Evolutionary conservation across 2,329 filamentous ascomycete genomes (phyloP), one percentile per base, ranked within the genome.

Genomic region (Sporothrix phasma): DNA sequence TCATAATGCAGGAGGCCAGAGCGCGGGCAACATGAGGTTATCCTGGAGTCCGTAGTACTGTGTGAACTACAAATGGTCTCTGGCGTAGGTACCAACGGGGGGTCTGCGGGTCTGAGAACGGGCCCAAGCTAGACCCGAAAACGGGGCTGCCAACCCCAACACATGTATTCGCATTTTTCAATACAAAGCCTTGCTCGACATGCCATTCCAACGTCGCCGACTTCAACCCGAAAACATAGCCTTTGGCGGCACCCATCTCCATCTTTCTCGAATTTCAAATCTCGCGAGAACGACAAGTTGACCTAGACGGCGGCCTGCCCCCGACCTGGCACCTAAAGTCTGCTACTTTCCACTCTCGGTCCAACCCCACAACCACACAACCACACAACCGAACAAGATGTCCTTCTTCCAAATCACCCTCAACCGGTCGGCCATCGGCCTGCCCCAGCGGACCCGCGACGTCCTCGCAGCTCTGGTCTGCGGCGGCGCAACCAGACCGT

Each of bases 331-430:
- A 37, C n/a, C 29, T 4, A 4, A 19, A 13, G 3, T 10, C 19
- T 4, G 37, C 29, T 8, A 22, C 17, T 7, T 47, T 24, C 3
- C 22, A 17, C 22, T 47, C 45, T n/a, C 8, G 7, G 6, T 19
- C 19, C 41, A 13, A 13, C 11, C 15, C 0, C 34, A 37, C 34
- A 37, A 13, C 11, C 34, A 17, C 43, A 46, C 43, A 8, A 8
- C 19, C 11, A 7, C 22, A 19, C 46, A 26, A 7, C 15, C 22
- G 15, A 10, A 56, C 31, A 70, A 61, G 66, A 92, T 92, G 88
- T 81, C 86, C 65, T 96, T 84, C 81, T 97, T 97, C 82, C 88
- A 90, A 73, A 90, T 97, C 75, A 96, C 91, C 58, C 88, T 96
- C 64, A 84, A 94, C 77, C 90, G 92, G 73, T 92, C 88, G 64